Evolutionary conservation across 1,284 basidiomycete species (phyloP).

Genomic region (Heterobasidion annosum): DNA sequence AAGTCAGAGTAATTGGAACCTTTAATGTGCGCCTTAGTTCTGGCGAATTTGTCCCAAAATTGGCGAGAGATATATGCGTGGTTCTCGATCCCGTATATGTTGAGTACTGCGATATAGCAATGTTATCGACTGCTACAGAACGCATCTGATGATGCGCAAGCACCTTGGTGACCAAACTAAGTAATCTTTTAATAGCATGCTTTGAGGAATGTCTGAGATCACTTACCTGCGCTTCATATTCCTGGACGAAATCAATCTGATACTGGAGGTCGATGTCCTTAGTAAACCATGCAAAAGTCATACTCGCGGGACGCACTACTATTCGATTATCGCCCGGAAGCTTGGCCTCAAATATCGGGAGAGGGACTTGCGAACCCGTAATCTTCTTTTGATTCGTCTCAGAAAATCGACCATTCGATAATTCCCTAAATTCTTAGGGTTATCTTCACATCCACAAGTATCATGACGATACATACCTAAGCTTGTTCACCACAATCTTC

Average conservation of each 20-base stretch:
- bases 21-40: constrained; percentile 28
- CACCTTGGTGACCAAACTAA: background rate
- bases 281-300: background rate
- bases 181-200: background rate
- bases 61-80: constrained; percentile 37
- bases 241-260: constrained; percentile 40
- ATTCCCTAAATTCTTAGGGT: constrained; percentile 27
- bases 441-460: no score
- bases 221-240: background rate
- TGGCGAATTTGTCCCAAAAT: constrained; percentile 40
- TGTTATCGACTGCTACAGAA: no score
- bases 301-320: constrained; percentile 29
- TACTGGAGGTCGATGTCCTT: constrained; percentile 29
- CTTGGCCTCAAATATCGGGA: constrained; percentile 53
- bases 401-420: constrained; percentile 52
- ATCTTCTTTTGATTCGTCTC: constrained; percentile 48
- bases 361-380: constrained; percentile 25
- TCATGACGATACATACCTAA: constrained; percentile 25
- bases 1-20: constrained; percentile 35
- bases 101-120: constrained; percentile 26
- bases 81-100: constrained; percentile 46
- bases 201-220: background rate
- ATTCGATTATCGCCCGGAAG: constrained; percentile 43
- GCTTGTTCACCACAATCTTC: constrained; percentile 37
- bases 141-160: background rate